phyloP scores from a whole-genome alignment of 257 asterid genomes.

The Gardenia jasminoides region DNA sequence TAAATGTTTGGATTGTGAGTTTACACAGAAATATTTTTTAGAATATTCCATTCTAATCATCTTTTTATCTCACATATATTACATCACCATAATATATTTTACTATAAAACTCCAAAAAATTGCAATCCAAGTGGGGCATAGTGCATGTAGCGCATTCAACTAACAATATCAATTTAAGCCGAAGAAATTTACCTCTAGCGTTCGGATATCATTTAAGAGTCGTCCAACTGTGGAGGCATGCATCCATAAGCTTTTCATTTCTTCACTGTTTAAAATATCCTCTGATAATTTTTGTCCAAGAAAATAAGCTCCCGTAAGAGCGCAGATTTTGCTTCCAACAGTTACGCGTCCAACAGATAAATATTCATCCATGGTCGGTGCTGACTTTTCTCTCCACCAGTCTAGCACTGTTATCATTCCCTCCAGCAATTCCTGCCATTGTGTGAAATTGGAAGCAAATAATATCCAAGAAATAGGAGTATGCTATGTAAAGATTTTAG shows the following conservation, averaged over 20 bases:
- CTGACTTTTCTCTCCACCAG: slow-evolving; percentile 11
- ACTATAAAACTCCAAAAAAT: no score
- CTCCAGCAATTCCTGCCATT: slow-evolving; percentile 26
- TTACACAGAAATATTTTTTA: no score
- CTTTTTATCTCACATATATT: no score
- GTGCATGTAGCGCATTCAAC: not conserved
- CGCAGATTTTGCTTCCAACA: not conserved
- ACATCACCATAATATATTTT: no score
- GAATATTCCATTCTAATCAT: no score
- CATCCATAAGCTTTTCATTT: slow-evolving; percentile 19
- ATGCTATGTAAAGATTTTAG: not conserved
- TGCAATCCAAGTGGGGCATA: no score
- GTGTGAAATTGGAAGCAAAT: not conserved
- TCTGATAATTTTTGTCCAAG: slow-evolving; percentile 20
- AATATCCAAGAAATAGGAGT: not conserved
- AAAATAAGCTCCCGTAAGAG: slow-evolving; percentile 20
- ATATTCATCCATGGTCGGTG: slow-evolving; percentile 24
- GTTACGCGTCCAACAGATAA: slow-evolving; percentile 18
- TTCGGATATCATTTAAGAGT: slow-evolving; percentile 30
- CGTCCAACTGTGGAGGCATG: slow-evolving; percentile 15
- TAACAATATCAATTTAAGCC: not conserved
- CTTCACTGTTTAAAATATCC: slow-evolving; percentile 15
- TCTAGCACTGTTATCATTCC: slow-evolving; percentile 14
- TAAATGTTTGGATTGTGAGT: no score
- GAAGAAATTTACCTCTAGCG: slow-evolving; percentile 23